Base-by-base conservation (phyloP, 176 grass and related monocot species). In the Paspalum notatum region DNA sequence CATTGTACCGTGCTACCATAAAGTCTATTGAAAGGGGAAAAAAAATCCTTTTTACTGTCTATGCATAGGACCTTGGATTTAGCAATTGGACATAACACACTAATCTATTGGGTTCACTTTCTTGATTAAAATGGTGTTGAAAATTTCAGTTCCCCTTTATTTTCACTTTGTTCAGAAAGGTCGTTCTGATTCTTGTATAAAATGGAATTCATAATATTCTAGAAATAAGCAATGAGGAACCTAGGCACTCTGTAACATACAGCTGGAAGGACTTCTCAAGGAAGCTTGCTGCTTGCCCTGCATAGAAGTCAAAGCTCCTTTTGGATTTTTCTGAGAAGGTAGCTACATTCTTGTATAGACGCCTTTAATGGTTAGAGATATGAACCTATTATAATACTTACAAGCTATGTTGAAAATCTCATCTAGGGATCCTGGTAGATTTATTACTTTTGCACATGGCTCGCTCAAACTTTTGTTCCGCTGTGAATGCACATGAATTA, bases 391-490 rank as follows among this genome's bases (percentile, higher is more conserved):
- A 42, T 0, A 53, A 79, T 86, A 83, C 91, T 91, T 91, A 97
- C 94, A 58, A 75, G 89, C 91, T 78, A 90, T 83, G 58, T 21
- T 14, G 63, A 97, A 68, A 76, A 97, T 79, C 72, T 94, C 89
- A 54, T 97, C 85, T 17, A 97, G 32, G 12, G 89, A 86, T 75
- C 37, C 78, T 82, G 94, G 94, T 66, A 94, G 85, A 82, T 68
- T 85, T 82, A 94, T 90, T 46, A 97, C 79, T 84, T 97, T 94
- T 81, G 84, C 89, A 37, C 56, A 45, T 11, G 81, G 74, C 54
- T 70, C 39, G 15, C 18, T 75, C 38, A 54, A 46, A 73, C 60
- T 86, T 82, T 9, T 57, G 12, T 68, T 77, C 60, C 38, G 50
- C 26, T 74, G 26, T 53, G 80, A 52, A 59, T 54, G 38, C 64